A percentile compares a stretch with the other conserved stretches of the same genome.
phyloP scores from a whole-genome alignment of 176 grass and related monocot genomes.

The Aegilops sharonensis region DNA sequence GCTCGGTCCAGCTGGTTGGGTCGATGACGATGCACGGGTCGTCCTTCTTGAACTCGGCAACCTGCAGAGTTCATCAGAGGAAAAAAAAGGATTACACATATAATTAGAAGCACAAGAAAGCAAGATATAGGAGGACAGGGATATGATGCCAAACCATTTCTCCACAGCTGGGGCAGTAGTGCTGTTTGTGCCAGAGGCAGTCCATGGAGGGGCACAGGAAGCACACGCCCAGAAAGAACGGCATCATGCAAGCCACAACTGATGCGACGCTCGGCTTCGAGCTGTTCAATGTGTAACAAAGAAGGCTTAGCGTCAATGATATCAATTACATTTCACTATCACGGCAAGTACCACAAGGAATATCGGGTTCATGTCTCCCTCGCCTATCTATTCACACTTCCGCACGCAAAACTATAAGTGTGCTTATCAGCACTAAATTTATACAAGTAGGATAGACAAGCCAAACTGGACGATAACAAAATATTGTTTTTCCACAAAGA shows the following conservation, averaged over 20 bases:
- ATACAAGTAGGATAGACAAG: conserved; percentile 6
- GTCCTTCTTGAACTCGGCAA: conserved; percentile 81
- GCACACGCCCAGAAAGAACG: conserved; percentile 87
- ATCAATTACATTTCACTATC: not conserved
- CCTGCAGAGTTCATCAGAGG: conserved; percentile 37
- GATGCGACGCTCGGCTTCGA: conserved; percentile 91
- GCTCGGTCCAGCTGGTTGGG: conserved; percentile 58
- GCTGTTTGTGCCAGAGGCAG: conserved; percentile 96
- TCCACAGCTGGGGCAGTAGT: conserved; percentile 82
- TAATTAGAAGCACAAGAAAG: not conserved
- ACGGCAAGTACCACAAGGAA: not conserved
- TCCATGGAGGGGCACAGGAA: conserved; percentile 90
- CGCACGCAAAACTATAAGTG: not conserved
- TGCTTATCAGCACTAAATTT: not conserved
- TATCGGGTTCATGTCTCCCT: not conserved
- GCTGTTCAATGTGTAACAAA: conserved; percentile 34
- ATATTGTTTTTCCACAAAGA: not conserved
- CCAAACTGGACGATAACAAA: not conserved
- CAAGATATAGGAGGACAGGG: not conserved
- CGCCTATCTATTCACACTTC: not conserved
- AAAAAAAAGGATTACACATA: not conserved
- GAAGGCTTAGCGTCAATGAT: not conserved
- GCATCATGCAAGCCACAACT: conserved; percentile 91
- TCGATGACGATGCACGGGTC: conserved; percentile 85
- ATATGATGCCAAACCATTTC: conserved; percentile 52